Evolutionary conservation across 306 rosid genomes (phyloP).

Genomic region (Lathyrus sativus): DNA sequence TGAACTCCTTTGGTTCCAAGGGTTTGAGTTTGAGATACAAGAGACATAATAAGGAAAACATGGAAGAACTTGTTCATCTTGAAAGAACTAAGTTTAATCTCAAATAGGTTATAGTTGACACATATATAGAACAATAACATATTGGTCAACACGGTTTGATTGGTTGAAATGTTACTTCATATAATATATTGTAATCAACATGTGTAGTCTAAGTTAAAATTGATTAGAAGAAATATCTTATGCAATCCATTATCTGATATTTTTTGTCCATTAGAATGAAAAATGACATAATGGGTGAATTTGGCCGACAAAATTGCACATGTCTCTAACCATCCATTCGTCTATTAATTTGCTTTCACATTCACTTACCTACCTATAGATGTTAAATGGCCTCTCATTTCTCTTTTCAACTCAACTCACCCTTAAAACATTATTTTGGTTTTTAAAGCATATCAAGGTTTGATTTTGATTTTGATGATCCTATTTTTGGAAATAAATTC

Average conservation of each 20-base stretch:
- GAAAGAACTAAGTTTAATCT: constrained; percentile 17
- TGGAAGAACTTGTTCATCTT: constrained; percentile 36
- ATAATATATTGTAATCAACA: constrained; percentile 7
- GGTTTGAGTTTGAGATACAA: constrained; percentile 20
- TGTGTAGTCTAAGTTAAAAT: not conserved
- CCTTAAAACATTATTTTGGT: too few species aligned
- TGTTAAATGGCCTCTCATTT: too few species aligned
- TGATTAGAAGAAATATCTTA: not conserved
- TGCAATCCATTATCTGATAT: not conserved
- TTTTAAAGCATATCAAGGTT: too few species aligned
- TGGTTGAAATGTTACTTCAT: constrained; percentile 5
- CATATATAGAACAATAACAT: not conserved
- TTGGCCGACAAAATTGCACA: constrained; percentile 27
- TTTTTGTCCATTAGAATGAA: constrained; percentile 22
- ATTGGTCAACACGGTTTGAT: constrained; percentile 32
- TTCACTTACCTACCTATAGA: not conserved
- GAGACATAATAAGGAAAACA: constrained; percentile 27
- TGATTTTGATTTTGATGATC: too few species aligned
- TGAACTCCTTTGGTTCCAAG: constrained; percentile 33
- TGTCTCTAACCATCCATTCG: not conserved
- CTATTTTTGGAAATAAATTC: too few species aligned
- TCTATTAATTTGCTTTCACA: not conserved
- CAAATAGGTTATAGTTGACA: constrained; percentile 10
- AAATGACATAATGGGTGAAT: constrained; percentile 21
- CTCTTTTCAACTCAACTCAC: too few species aligned